Conservation (phyloP, 768 basidiomycete genomes). For the Hortiboletus flavorubellus region DNA sequence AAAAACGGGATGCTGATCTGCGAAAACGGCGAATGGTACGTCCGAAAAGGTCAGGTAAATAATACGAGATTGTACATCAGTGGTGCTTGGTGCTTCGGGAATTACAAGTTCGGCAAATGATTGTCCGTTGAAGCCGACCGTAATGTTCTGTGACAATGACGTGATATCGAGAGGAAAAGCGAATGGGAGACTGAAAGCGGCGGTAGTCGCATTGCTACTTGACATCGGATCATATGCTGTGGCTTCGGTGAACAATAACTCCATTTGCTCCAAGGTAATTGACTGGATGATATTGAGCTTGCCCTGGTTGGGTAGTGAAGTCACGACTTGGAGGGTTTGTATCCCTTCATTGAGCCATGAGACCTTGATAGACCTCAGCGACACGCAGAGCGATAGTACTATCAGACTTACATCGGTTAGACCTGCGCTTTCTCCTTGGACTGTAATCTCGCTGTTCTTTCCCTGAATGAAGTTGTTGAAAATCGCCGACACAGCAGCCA, state of each 20-base stretch:
- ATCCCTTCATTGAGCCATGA: slow-evolving; percentile 74
- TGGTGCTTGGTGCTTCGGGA: slow-evolving; percentile 53
- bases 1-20: slow-evolving; percentile 48
- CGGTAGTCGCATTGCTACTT: slow-evolving; percentile 57
- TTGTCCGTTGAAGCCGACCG: slow-evolving; percentile 46
- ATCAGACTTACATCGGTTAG: slow-evolving; percentile 45
- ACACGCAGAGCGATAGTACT: not conserved
- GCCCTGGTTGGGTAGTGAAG: slow-evolving; percentile 63
- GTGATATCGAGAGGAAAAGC: slow-evolving; percentile 66
- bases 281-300: slow-evolving; percentile 60
- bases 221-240: slow-evolving; percentile 57
- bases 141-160: slow-evolving; percentile 57
- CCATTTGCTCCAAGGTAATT: slow-evolving; percentile 56
- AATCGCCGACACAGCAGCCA: slow-evolving; percentile 56
- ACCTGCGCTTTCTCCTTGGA: slow-evolving; percentile 58
- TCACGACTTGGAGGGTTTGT: slow-evolving; percentile 53
- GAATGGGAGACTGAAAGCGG: slow-evolving; percentile 66
- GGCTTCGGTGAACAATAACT: slow-evolving; percentile 54
- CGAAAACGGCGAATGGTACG: slow-evolving; percentile 57
- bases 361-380: slow-evolving; percentile 38
- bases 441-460: slow-evolving; percentile 53
- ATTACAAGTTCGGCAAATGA: slow-evolving; percentile 60
- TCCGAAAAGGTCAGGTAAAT: slow-evolving; percentile 58
- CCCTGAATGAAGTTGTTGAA: slow-evolving; percentile 76
- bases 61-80: slow-evolving; percentile 59